Percentiles rank a stretch among this genome's conserved stretches.
Evolutionary conservation across 208 protist genomes (phyloP).

Genomic region (Eutreptiella sp.): DNA sequence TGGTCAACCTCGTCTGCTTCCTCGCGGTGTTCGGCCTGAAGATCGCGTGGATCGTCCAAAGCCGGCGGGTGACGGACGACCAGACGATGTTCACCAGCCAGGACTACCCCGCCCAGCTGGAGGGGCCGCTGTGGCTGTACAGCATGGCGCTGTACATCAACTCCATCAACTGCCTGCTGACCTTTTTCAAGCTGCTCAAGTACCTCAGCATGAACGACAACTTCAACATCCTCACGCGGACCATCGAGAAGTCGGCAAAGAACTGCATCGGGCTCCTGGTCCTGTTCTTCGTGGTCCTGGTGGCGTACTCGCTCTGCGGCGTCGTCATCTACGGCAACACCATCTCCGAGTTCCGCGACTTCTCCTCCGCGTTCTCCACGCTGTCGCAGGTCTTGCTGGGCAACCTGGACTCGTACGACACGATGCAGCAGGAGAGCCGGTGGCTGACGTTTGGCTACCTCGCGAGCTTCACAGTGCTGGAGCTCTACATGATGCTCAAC

Average conservation of each 20-base stretch:
- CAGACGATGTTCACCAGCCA: constrained; percentile 1
- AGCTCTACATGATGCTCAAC: constrained; percentile 23
- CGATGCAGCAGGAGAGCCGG: constrained; percentile 14
- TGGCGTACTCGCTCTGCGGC: too few relatives aligned
- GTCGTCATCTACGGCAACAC: constrained; percentile 31
- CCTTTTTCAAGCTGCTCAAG: constrained; percentile 32
- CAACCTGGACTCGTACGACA: constrained; percentile 41
- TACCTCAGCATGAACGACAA: constrained; percentile 29
- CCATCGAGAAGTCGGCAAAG: constrained; percentile 14
- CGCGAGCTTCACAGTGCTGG: constrained; percentile 29
- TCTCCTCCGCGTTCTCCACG: constrained; percentile 35
- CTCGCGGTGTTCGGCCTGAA: constrained; percentile 25
- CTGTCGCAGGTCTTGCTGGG: constrained; percentile 44
- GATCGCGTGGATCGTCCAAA: constrained; percentile 12
- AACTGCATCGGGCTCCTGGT: constrained; percentile 35
- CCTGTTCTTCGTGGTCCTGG: too few relatives aligned
- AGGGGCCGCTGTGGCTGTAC: constrained; percentile 10
- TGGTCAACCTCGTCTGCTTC: constrained; percentile 20
- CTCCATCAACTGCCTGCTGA: constrained; percentile 28
- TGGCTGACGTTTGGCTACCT: constrained; percentile 36
- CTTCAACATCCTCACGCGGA: constrained; percentile 23
- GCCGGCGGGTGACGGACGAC: constrained; percentile 3
- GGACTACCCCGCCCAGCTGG: constrained; percentile 32
- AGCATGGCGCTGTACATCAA: constrained; percentile 27
- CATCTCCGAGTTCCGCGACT: constrained; percentile 42